Evolutionary conservation across 805 yeast genomes (phyloP), one percentile per base, ranked within the genome.

Genomic region (Wickerhamomyces queroliae): DNA sequence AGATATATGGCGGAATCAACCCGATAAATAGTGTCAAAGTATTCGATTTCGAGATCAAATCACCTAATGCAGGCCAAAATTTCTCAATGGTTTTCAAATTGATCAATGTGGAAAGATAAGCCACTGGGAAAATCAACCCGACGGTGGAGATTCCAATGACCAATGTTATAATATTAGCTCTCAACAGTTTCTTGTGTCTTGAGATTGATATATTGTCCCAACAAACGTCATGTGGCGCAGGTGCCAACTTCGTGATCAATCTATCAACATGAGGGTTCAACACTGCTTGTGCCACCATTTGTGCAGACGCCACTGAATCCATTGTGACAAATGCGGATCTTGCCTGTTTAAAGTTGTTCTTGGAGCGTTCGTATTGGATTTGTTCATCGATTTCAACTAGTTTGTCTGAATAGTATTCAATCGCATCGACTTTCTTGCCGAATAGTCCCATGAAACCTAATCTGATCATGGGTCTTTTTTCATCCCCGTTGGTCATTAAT

Each of bases 291-390:
- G 97, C 96, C 27, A 91, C 82, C 87, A 89, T 83, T 59, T 91
- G 99, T 4, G 98, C 97, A 46, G 90, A 81, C 0, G 96, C 95
- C 4, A 89, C 97, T 0, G 93, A 76, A 48, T 86, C 91, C 96
- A 91, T 85, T 0, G 98, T 93, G 7, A 91, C 79, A 61, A 91
- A 91, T 0, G 98, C 97, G 3, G 91, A 81, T 19, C 90, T 83
- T 1, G 95, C 84, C 2, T 95, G 74, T 8, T 39, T 31, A 56
- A 77, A 84, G 41, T 80, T 80, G 33, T 78, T 68, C 18, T 64
- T 67, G 27, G 95, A 68, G 10, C 60, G 42, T 17, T 43, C 35
- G 12, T 27, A 39, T 15, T 28, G 41, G 36, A 91, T 89, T 47
- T 80, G 78, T 36, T 67, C 72, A 52, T 91, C 97, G n/a, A 90